These are phyloP conservation scores for Pichia membranifaciens DNA, from an alignment of 805 yeast genomes.

Conservation along the genomic window DNA sequence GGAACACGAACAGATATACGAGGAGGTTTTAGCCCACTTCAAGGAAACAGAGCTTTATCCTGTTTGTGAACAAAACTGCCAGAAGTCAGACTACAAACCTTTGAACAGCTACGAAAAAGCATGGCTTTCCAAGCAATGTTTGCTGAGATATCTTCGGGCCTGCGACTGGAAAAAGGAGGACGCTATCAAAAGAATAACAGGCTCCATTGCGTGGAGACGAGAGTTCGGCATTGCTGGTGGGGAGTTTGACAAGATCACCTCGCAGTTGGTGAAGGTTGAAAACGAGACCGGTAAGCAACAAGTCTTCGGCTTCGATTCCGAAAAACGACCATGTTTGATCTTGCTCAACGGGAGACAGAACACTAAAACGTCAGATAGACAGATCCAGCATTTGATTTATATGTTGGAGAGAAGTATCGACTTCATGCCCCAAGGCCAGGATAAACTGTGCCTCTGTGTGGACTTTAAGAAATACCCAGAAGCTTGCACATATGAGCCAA, in stretches of 20 bases:
- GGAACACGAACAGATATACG: constrained; percentile 55
- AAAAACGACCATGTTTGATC: constrained; percentile 87
- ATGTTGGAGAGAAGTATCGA: constrained; percentile 90
- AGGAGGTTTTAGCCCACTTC: constrained; percentile 55
- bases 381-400: constrained; percentile 88
- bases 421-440: constrained; percentile 95
- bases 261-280: constrained; percentile 53
- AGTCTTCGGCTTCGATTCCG: constrained; percentile 82
- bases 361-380: constrained; percentile 84
- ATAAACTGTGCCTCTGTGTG: constrained; percentile 80
- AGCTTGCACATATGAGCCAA: constrained; percentile 31
- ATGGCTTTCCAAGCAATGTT: constrained; percentile 89
- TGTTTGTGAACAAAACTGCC: constrained; percentile 37
- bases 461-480: constrained; percentile 83
- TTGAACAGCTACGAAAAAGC: constrained; percentile 57
- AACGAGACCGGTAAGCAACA: constrained; percentile 91
- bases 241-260: constrained; percentile 43
- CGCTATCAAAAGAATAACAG: constrained; percentile 65
- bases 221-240: constrained; percentile 71
- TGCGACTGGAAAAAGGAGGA: constrained; percentile 78
- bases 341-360: constrained; percentile 93
- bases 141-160: constrained; percentile 84
- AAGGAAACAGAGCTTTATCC: constrained; percentile 45
- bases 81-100: constrained; percentile 32
- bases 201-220: constrained; percentile 86